phyloP scores from a whole-genome alignment of 805 yeast genomes.

The Wickerhamomyces canadensis region DNA sequence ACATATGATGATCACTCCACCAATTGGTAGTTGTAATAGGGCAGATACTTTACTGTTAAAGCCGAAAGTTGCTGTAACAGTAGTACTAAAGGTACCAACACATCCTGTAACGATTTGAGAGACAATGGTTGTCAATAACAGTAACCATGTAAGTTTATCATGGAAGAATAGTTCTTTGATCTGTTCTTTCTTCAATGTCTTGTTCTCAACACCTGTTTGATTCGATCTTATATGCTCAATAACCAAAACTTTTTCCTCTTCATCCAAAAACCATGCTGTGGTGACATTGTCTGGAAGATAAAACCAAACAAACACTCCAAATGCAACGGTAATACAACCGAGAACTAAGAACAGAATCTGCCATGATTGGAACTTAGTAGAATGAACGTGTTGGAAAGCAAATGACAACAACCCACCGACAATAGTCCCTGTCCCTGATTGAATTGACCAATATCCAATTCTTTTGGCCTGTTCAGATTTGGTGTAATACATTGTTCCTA shows the following conservation, averaged over 20 bases:
- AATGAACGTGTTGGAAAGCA: constrained; percentile 46
- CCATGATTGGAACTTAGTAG: constrained; percentile 42
- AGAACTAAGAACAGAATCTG: constrained; percentile 51
- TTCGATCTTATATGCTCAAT: constrained; percentile 36
- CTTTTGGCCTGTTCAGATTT: constrained; percentile 45
- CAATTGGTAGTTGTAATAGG: background rate
- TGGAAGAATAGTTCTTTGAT: constrained; percentile 35
- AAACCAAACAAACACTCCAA: constrained; percentile 38
- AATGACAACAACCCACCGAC: constrained; percentile 41
- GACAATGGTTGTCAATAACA: constrained; percentile 34
- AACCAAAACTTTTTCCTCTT: constrained; percentile 33
- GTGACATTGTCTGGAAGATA: constrained; percentile 45
- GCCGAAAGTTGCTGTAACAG: constrained; percentile 15
- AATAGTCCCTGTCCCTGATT: constrained; percentile 43
- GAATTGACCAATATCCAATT: constrained; percentile 49
- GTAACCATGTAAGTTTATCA: constrained; percentile 42
- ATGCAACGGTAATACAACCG: constrained; percentile 44
- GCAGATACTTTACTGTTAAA: constrained; percentile 14
- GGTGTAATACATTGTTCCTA: constrained; percentile 55
- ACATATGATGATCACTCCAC: constrained; percentile 30
- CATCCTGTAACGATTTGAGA: constrained; percentile 34
- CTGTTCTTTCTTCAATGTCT: constrained; percentile 35
- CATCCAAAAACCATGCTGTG: constrained; percentile 26
- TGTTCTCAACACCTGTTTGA: constrained; percentile 43
- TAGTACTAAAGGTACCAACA: constrained; percentile 18